Evolutionary conservation across 352 stramenopile genomes (phyloP).

Genomic region (Globisporangium splendens): DNA sequence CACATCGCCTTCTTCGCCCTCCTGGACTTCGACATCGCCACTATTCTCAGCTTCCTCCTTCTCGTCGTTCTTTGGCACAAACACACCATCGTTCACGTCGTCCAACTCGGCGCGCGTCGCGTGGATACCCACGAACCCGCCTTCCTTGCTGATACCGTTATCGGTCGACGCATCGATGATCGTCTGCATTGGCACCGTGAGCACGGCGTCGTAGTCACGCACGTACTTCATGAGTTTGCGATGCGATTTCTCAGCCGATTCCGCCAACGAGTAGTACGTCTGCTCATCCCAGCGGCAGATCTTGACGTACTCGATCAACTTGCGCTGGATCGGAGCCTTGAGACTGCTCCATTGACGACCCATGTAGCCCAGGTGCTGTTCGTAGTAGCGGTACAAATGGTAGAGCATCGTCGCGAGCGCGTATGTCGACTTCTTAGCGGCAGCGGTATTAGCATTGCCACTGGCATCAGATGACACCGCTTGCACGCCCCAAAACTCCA

Average conservation of each 20-base stretch:
- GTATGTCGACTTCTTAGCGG: conserved; percentile 26
- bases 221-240: conserved; percentile 98
- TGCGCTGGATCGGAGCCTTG: conserved; percentile 93
- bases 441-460: not conserved
- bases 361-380: conserved; percentile 84
- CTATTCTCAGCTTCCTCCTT: conserved; percentile 11
- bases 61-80: conserved; percentile 31
- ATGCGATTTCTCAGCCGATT: conserved; percentile 98
- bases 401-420: conserved; percentile 88
- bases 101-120: conserved; percentile 66
- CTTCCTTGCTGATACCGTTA: conserved; percentile 77
- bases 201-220: conserved; percentile 86
- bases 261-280: conserved; percentile 98
- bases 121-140: conserved; percentile 71
- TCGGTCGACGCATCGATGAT: conserved; percentile 88
- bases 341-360: conserved; percentile 84
- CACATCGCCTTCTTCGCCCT: conserved; percentile 9
- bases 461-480: not conserved
- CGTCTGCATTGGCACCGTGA: conserved; percentile 77
- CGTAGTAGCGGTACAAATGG: conserved; percentile 95
- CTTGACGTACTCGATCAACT: conserved; percentile 98
- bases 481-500: conserved; percentile 53
- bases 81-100: conserved; percentile 38
- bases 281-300: conserved; percentile 99
- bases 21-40: conserved; percentile 11